Evolutionary conservation across 2,329 filamentous ascomycete species (phyloP), one percentile per base, ranked within the genome.

Genomic region (Tothia fuscella): DNA sequence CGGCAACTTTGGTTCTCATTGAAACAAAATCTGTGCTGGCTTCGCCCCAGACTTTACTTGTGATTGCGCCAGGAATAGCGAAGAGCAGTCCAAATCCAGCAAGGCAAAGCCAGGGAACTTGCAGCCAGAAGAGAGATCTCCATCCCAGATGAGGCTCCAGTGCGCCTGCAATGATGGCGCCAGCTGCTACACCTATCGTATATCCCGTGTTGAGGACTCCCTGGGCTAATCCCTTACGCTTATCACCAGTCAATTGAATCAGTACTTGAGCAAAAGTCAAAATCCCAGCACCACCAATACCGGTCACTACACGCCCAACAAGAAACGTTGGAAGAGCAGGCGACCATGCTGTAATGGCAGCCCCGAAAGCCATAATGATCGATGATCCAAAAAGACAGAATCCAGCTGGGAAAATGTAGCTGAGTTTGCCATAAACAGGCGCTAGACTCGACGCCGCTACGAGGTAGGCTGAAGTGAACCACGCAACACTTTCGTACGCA

Each of bases 381-480:
- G 78, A 72, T 1, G 80, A 71, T 7, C 66, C 68, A 20, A 84
- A 65, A 41, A 87, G 70, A 52, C 82, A 80, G 17, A 66, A 53
- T 19, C 79, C 68, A 0, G 82, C 74, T 0, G 79, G 75, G 58
- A 93, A 89, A 19, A 91, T 76, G 51, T 78, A 76, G 34, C 78
- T 76, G 1, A 93, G 64, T 14, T 83, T 76, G 5, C 84, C 84
- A 29, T 75, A 70, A 2, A 93, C 59, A 1, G 85, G 83, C 0
- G 79, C 74, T 10, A 82, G 60, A 38, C 70, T 72, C 22, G 68
- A 70, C 56, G 68, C 62, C 19, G 67, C 63, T 40, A 84, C 71
- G 56, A 91, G 67, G 55, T 85, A 93, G 2, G 80, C 70, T 24
- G 81, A 84, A 6, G 81, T 86, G 56, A 91, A 86, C 84, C 84